These are phyloP conservation scores for Calocera cornea DNA, from an alignment of 768 basidiomycete species.

Conservation along the genomic window DNA sequence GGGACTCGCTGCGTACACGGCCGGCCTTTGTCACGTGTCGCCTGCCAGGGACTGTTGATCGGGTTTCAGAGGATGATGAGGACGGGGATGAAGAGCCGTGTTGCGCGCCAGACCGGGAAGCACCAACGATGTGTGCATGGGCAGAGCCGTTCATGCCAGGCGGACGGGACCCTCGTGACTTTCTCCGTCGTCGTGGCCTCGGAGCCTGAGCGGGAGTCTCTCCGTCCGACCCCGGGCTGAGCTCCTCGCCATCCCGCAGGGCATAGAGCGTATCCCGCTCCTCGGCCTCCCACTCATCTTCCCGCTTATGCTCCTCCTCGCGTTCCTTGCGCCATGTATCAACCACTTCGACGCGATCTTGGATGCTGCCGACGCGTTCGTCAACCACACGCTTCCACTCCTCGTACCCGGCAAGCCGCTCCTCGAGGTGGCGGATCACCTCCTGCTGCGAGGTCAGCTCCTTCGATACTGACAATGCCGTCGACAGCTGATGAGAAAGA, in stretches of 20 bases:
- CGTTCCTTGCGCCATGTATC: neutral
- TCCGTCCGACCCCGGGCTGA: neutral
- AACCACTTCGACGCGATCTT: neutral
- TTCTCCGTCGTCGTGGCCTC: neutral
- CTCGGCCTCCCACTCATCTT: constrained; percentile 5
- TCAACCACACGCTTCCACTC: neutral
- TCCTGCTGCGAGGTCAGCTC: neutral
- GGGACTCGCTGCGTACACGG: neutral
- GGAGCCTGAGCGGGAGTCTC: neutral
- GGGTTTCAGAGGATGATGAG: neutral
- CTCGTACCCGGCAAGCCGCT: neutral
- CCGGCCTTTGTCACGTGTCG: neutral
- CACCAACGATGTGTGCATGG: neutral
- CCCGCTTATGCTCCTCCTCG: neutral
- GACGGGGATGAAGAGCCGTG: neutral
- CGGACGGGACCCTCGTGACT: neutral
- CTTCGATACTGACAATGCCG: neutral
- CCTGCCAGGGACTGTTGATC: neutral
- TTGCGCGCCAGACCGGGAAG: neutral
- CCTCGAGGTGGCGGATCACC: neutral
- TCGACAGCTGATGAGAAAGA: neutral
- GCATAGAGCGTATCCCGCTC: neutral
- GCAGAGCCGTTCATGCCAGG: neutral
- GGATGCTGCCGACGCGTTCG: neutral
- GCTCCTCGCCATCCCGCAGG: neutral